A percentile compares a stretch with the other conserved stretches of the same genome.
These are phyloP conservation scores for Tephrocybe sp. DNA, from an alignment of 768 basidiomycete species.

Conservation along the genomic window DNA sequence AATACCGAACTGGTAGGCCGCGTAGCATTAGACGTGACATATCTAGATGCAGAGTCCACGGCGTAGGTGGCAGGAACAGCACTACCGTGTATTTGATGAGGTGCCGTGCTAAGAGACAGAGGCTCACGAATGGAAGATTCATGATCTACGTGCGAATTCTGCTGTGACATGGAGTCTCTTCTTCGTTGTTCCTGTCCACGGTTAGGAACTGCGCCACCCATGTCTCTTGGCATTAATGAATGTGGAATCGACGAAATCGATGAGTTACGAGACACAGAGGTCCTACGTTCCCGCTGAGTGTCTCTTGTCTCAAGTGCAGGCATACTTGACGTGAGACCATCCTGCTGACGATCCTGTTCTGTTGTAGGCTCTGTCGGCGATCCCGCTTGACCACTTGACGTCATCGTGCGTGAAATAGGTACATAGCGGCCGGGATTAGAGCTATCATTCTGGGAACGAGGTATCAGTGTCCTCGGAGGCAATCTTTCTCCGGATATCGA, in stretches of 20 bases:
- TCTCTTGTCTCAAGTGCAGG: background rate
- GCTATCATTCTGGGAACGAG: conserved; percentile 15
- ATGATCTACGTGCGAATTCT: background rate
- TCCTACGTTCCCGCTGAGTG: conserved; percentile 12
- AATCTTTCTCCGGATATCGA: conserved; percentile 7
- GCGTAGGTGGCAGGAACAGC: too few species aligned
- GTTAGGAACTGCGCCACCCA: conserved; percentile 2
- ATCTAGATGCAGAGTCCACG: background rate
- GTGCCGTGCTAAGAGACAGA: background rate
- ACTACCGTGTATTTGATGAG: conserved; percentile 1
- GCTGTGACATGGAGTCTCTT: background rate
- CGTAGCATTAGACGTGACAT: background rate
- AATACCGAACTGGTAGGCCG: background rate
- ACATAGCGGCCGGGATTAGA: conserved; percentile 16
- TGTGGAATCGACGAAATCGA: background rate
- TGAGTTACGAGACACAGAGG: conserved; percentile 11
- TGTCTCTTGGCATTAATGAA: background rate
- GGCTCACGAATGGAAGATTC: background rate
- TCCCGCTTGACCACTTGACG: background rate
- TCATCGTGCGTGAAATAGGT: conserved; percentile 22
- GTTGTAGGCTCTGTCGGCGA: background rate
- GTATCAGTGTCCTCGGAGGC: conserved; percentile 8
- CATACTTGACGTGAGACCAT: conserved; percentile 6
- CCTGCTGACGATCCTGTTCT: conserved; percentile 10
- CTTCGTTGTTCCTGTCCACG: background rate